phyloP scores from a whole-genome alignment of 1,284 basidiomycete genomes.

The Naganishia cerealis region DNA sequence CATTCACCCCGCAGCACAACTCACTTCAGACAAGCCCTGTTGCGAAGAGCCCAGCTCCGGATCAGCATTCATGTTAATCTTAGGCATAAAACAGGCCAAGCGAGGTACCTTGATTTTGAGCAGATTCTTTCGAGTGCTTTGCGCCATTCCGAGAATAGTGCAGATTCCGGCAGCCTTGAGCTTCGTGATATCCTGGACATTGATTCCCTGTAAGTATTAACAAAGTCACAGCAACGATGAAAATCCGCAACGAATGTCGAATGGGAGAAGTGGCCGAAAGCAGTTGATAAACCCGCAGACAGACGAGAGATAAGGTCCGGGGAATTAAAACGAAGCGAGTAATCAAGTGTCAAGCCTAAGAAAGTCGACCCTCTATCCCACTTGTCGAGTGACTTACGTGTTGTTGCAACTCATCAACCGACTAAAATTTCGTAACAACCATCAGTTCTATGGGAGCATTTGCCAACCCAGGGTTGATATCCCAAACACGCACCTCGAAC shows the following conservation, averaged over 20 bases:
- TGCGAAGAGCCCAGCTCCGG: slow-evolving; percentile 13
- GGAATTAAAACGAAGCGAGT: too few relatives aligned
- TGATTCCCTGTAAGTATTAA: slow-evolving; percentile 69
- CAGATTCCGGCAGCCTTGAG: slow-evolving; percentile 67
- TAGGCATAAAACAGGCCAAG: background rate
- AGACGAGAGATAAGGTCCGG: too few relatives aligned
- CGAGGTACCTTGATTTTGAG: slow-evolving; percentile 78
- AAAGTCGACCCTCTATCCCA: slow-evolving; percentile 10
- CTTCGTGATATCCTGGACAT: slow-evolving; percentile 88
- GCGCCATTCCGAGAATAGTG: slow-evolving; percentile 57
- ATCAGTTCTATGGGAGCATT: too few relatives aligned
- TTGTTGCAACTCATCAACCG: slow-evolving; percentile 81
- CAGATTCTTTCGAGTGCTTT: slow-evolving; percentile 78
- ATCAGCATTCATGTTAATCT: slow-evolving; percentile 35
- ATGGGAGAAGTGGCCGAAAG: too few relatives aligned
- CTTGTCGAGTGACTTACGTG: slow-evolving; percentile 61
- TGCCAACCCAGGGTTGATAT: too few relatives aligned
- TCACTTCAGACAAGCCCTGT: slow-evolving; percentile 72
- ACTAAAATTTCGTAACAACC: slow-evolving; percentile 62
- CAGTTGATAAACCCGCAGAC: too few relatives aligned
- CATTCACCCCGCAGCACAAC: slow-evolving; percentile 11
- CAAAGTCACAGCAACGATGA: slow-evolving; percentile 16
- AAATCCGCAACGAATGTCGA: slow-evolving; percentile 5
- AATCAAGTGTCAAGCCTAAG: too few relatives aligned
- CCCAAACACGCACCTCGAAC: slow-evolving; percentile 6